Evolutionary conservation across 371 early-diverging fungal genomes (phyloP).

Genomic region (Apophysomyces trapeziformis): DNA sequence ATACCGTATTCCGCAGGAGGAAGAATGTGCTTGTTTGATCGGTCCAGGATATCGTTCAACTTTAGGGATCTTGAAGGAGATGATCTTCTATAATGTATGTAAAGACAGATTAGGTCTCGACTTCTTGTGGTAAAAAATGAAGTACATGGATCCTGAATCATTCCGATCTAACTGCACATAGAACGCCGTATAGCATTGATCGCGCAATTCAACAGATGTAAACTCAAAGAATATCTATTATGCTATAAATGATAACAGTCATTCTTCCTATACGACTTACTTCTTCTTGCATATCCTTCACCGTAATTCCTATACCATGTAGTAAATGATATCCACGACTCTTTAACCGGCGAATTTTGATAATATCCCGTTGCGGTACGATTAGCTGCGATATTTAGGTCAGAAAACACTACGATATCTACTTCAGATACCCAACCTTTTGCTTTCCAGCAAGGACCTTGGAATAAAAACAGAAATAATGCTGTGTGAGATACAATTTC

Average conservation of each 20-base stretch:
- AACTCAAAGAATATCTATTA: constrained; percentile 48
- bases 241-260: neutral
- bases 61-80: constrained; percentile 13
- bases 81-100: neutral
- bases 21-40: constrained; percentile 31
- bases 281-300: constrained; percentile 42
- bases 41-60: constrained; percentile 27
- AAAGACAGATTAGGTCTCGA: neutral
- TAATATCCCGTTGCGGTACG: constrained; percentile 45
- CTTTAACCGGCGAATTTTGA: constrained; percentile 29
- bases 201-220: constrained; percentile 31
- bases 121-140: neutral
- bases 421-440: constrained; percentile 37
- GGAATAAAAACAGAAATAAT: constrained; percentile 69
- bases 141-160: neutral
- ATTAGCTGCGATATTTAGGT: constrained; percentile 21
- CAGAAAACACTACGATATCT: neutral
- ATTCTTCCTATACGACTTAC: constrained; percentile 17
- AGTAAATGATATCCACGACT: constrained; percentile 37
- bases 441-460: constrained; percentile 59
- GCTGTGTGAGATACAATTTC: constrained; percentile 62
- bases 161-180: constrained; percentile 12
- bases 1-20: constrained; percentile 42
- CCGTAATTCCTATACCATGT: constrained; percentile 35
- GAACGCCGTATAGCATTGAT: constrained; percentile 33